phyloP scores from a whole-genome alignment of 331 rosid species.

The Dryas integrifolia region DNA sequence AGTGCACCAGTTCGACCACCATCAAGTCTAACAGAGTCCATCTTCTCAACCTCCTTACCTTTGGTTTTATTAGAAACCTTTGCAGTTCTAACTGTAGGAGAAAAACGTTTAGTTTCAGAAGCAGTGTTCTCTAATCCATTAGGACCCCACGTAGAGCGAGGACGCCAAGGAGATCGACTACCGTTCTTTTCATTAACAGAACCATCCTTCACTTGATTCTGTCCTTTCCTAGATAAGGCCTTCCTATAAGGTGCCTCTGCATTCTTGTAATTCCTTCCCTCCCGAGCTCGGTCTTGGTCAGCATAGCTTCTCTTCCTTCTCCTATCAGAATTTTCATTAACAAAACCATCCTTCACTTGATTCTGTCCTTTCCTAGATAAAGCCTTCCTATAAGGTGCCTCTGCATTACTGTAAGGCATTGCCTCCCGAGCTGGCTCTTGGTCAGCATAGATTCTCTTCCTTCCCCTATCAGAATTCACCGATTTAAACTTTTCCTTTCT shows the following conservation, averaged over 20 bases:
- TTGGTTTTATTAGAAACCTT: conserved; percentile 23
- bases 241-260: conserved; percentile 21
- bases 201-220: conserved; percentile 22
- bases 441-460: conserved; percentile 37
- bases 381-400: conserved; percentile 21
- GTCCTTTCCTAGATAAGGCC: conserved; percentile 17
- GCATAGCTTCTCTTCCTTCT: conserved; percentile 34
- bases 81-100: conserved; percentile 24
- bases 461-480: conserved; percentile 9
- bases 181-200: not conserved
- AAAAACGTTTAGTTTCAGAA: conserved; percentile 33
- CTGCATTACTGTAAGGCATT: conserved; percentile 4
- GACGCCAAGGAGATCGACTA: not conserved
- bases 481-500: conserved; percentile 17
- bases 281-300: conserved; percentile 22
- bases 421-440: conserved; percentile 21
- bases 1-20: conserved; percentile 30
- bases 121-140: conserved; percentile 22
- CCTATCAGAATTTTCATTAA: conserved; percentile 19
- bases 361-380: conserved; percentile 18
- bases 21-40: conserved; percentile 11
- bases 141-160: conserved; percentile 43
- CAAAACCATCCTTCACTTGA: conserved; percentile 20
- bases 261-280: conserved; percentile 8
- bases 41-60: conserved; percentile 28